Evolutionary conservation across 257 asterid species (phyloP).

Genomic region (Solanum neorickii): DNA sequence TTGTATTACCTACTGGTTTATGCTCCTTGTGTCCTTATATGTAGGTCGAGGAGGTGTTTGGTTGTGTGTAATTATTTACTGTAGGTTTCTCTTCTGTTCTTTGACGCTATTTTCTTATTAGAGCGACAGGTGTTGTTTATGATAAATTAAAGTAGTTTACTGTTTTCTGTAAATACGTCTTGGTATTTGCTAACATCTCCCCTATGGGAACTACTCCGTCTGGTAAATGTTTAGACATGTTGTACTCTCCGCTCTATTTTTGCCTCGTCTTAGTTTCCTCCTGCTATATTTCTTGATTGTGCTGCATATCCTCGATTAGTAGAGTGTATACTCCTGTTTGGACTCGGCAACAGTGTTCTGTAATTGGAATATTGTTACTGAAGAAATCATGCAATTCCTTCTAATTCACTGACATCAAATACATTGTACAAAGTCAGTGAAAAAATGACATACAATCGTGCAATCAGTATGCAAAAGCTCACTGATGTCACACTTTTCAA

Average conservation of each 20-base stretch:
- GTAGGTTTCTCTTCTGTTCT: conserved; percentile 5
- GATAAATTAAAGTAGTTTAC: background rate
- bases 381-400: background rate
- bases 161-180: background rate
- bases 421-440: background rate
- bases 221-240: background rate
- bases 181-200: background rate
- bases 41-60: conserved; percentile 28
- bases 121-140: background rate
- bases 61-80: conserved; percentile 35
- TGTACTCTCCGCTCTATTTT: background rate
- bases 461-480: background rate
- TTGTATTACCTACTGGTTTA: conserved; percentile 23
- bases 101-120: background rate
- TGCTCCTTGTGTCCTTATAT: conserved; percentile 10
- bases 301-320: background rate
- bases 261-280: background rate
- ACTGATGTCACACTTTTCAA: background rate
- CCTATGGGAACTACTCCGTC: background rate
- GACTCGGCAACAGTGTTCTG: background rate
- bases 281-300: background rate
- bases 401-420: background rate
- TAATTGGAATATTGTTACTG: background rate
- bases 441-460: background rate
- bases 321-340: background rate